Percentiles rank a stretch among this genome's conserved stretches.
Conservation (phyloP, 73 alveolate genomes). For the Strombidium stylifer region DNA sequence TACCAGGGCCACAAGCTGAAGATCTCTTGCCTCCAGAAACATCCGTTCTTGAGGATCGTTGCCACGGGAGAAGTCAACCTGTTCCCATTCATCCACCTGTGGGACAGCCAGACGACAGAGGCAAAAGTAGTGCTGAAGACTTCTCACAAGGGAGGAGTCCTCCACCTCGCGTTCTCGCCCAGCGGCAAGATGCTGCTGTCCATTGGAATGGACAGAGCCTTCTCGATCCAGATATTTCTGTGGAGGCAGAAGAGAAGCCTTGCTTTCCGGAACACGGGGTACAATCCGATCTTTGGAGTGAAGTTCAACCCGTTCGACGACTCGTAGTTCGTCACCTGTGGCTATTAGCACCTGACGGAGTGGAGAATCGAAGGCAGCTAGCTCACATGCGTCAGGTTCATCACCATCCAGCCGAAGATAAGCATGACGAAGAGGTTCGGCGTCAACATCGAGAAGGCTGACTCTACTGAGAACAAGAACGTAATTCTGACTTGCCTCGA, state of each 20-base stretch:
- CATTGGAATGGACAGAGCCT: conserved; percentile 73
- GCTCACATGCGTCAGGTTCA: conserved; percentile 44
- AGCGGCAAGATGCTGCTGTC: conserved; percentile 68
- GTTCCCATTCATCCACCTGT: conserved; percentile 73
- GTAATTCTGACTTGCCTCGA: conserved; percentile 67
- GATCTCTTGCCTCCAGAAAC: conserved; percentile 82
- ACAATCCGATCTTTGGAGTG: conserved; percentile 79
- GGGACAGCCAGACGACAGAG: conserved; percentile 89
- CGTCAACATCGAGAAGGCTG: too few relatives aligned
- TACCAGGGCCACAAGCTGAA: conserved; percentile 92
- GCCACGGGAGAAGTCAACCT: conserved; percentile 94
- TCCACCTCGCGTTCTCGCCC: conserved; percentile 67
- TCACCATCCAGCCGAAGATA: too few relatives aligned
- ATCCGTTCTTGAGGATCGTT: conserved; percentile 73
- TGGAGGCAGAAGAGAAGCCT: conserved; percentile 76
- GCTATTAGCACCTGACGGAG: conserved; percentile 80
- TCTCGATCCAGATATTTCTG: conserved; percentile 70
- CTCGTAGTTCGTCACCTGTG: conserved; percentile 83
- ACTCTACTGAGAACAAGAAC: too few relatives aligned
- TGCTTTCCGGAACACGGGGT: conserved; percentile 83
- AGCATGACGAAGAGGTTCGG: too few relatives aligned
- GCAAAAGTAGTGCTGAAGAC: conserved; percentile 74
- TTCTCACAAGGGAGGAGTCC: conserved; percentile 77
- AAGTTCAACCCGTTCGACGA: conserved; percentile 77
- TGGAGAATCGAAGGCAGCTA: conserved; percentile 88